Conservation (phyloP, 176 grass and related monocot genomes). For the Typha latifolia region DNA sequence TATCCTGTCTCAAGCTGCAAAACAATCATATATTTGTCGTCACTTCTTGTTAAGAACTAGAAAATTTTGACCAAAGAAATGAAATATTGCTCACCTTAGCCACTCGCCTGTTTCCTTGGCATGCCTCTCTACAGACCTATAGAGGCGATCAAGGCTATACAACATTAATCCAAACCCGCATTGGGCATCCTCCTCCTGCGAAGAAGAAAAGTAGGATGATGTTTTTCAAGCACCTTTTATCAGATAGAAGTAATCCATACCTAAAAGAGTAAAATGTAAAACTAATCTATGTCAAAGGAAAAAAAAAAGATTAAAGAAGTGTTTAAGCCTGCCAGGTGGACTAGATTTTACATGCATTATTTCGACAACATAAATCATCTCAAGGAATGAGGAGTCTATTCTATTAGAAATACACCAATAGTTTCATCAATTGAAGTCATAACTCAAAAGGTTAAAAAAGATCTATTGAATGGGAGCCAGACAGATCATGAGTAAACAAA, state of each 20-base stretch:
- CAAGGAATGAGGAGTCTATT: too few relatives aligned
- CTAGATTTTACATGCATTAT: too few relatives aligned
- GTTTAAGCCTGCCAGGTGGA: too few relatives aligned
- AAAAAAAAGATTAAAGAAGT: too few relatives aligned
- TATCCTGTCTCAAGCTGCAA: slow-evolving; percentile 66
- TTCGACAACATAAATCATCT: too few relatives aligned
- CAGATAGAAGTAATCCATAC: background rate
- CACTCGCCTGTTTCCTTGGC: slow-evolving; percentile 85
- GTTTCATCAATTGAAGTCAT: too few relatives aligned
- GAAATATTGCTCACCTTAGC: slow-evolving; percentile 41
- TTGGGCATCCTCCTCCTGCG: slow-evolving; percentile 59
- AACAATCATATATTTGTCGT: too few relatives aligned
- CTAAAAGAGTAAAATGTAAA: background rate
- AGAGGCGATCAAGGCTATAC: slow-evolving; percentile 71
- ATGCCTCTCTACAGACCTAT: slow-evolving; percentile 71
- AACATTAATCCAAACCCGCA: slow-evolving; percentile 67
- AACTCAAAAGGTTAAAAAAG: too few relatives aligned
- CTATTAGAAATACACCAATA: too few relatives aligned
- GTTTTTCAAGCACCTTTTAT: background rate
- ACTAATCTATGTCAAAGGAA: background rate
- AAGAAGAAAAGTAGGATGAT: slow-evolving; percentile 18
- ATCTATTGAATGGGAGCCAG: too few relatives aligned
- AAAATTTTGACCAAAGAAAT: background rate
- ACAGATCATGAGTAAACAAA: too few relatives aligned
- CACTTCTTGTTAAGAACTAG: too few relatives aligned